Evolutionary conservation across 345 rosid species (phyloP), one percentile per base, ranked within the genome.

Genomic region (Crucihimalaya himalaica): DNA sequence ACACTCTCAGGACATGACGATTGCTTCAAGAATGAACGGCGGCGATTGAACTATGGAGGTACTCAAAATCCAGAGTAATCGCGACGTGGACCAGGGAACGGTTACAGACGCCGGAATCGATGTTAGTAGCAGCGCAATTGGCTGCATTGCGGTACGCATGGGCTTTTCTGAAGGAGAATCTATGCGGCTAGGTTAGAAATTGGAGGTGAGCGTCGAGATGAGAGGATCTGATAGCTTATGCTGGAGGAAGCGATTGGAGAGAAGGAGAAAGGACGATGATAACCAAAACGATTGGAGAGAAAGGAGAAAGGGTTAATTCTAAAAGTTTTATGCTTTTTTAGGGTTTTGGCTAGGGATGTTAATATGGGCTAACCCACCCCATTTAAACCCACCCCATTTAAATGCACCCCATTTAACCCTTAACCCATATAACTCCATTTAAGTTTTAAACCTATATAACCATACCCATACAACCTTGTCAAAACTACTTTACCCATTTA

Each of bases 41-140:
- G n/a, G 98, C 98, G 75, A 94, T 77, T 16, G 97, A 94, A 62
- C 98, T 97, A 3, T 97, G 94, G 14, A 94, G 87, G 56, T 91
- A 94, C 68, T 94, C 93, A 25, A 85, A 84, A 46, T 94, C 98
- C 3, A 94, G 97, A 16, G 98, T 94, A 50, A 91, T 89, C 39
- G 93, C 96, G 37, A 88, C 95, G 69, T 94, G 98, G 29, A 91
- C 91, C 37, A 94, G 50, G 2, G 86, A 84, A 32, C 96, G 97
- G 73, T 87, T 84, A 70, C 98, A 94, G 47, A 89, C 88, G 37
- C 85, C 81, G 63, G 81, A 32, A 46, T 78, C 60, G 8, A 35
- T 5, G 74, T 75, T 82, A n/a, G 70, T 42, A 75, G 77, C 73
- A 73, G 87, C 80, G 73, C 97, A 94, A 83, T 87, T 86, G 60